Conservation (phyloP, 495 filamentous ascomycete genomes). For the Aspergillus nanangensis region DNA sequence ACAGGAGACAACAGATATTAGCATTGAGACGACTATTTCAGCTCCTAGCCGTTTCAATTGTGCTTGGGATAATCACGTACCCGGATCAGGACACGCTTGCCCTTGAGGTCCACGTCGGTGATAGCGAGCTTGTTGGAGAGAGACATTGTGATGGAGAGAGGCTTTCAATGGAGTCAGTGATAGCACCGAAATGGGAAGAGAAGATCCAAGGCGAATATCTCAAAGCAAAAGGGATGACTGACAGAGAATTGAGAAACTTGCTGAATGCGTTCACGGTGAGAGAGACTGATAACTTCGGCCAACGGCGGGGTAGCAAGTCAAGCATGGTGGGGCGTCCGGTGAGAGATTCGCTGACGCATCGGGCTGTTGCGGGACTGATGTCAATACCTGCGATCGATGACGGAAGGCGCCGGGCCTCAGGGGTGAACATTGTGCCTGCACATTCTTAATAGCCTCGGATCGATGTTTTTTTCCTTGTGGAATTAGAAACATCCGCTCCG, state of each 20-base stretch:
- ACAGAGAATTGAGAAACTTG: slow-evolving; percentile 13
- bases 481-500: slow-evolving; percentile 3
- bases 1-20: slow-evolving; percentile 5
- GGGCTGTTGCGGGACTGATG: slow-evolving; percentile 50
- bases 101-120: slow-evolving; percentile 93
- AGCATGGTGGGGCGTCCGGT: slow-evolving; percentile 32
- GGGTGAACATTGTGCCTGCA: slow-evolving; percentile 10
- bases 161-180: slow-evolving; percentile 4
- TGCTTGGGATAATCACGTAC: slow-evolving; percentile 54
- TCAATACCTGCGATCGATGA: slow-evolving; percentile 30
- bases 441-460: slow-evolving; percentile 37
- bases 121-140: slow-evolving; percentile 97
- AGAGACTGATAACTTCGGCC: slow-evolving; percentile 1
- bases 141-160: slow-evolving; percentile 65
- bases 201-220: too few relatives aligned
- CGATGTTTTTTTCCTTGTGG: slow-evolving; percentile 5
- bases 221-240: too few relatives aligned
- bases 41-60: too few relatives aligned
- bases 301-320: slow-evolving; percentile 20
- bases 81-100: slow-evolving; percentile 94
- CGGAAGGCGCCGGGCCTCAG: slow-evolving; percentile 31
- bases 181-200: too few relatives aligned
- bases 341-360: slow-evolving; percentile 26
- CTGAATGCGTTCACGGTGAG: slow-evolving; percentile 21
- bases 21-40: too few relatives aligned